A percentile compares a stretch with the other conserved stretches of the same genome.
Conservation (phyloP, 805 yeast genomes). For the Myxozyma vanderwaltii region DNA sequence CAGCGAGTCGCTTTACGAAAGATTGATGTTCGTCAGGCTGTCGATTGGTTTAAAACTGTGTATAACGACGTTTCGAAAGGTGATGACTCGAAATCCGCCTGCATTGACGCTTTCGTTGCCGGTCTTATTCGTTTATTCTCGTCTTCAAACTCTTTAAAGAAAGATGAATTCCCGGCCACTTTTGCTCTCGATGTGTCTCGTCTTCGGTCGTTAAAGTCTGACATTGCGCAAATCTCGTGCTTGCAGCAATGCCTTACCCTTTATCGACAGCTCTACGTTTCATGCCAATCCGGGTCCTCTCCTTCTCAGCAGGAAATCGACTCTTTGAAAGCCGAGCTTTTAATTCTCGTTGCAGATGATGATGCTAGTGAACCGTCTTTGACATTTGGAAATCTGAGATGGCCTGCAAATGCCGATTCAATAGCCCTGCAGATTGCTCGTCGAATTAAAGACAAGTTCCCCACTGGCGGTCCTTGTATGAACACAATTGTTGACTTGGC, state of each 20-base stretch:
- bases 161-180: slow-evolving; percentile 79
- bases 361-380: background rate
- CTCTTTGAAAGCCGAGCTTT: slow-evolving; percentile 28
- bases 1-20: slow-evolving; percentile 49
- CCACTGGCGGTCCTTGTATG: slow-evolving; percentile 10
- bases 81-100: background rate
- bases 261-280: slow-evolving; percentile 62
- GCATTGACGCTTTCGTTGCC: slow-evolving; percentile 21
- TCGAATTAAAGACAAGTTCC: slow-evolving; percentile 12
- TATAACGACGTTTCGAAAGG: slow-evolving; percentile 24
- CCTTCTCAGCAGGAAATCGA: slow-evolving; percentile 19
- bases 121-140: slow-evolving; percentile 33
- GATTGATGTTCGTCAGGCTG: slow-evolving; percentile 59
- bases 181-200: slow-evolving; percentile 83
- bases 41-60: slow-evolving; percentile 63
- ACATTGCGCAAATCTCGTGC: slow-evolving; percentile 81
- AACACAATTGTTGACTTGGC: slow-evolving; percentile 12
- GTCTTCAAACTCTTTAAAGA: background rate
- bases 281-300: slow-evolving; percentile 8
- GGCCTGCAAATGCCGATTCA: slow-evolving; percentile 16
- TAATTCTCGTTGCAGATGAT: slow-evolving; percentile 29
- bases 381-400: background rate
- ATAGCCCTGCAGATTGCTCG: slow-evolving; percentile 32
- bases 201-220: slow-evolving; percentile 75
- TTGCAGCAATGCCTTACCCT: slow-evolving; percentile 70